Conservation (phyloP, 202 grass and related monocot species). For the Digitaria exilis region DNA sequence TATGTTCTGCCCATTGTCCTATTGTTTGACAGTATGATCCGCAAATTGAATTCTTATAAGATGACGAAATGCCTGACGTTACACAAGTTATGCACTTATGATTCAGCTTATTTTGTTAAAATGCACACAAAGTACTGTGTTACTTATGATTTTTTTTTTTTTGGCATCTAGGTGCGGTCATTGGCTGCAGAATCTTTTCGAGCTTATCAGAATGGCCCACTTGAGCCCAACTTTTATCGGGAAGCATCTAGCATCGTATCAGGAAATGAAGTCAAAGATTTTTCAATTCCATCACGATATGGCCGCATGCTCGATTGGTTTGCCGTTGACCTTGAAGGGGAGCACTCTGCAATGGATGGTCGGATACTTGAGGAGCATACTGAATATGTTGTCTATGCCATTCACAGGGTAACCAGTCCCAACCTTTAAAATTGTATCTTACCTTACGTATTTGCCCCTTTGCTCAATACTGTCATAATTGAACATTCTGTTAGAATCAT, state of each 20-base stretch:
- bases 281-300: constrained; percentile 67
- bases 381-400: constrained; percentile 92
- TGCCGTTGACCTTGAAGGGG: constrained; percentile 94
- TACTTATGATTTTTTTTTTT: constrained; percentile 16
- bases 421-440: constrained; percentile 34
- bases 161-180: constrained; percentile 73
- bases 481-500: constrained; percentile 10
- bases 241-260: constrained; percentile 56
- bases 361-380: constrained; percentile 93
- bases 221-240: constrained; percentile 74
- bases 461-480: neutral
- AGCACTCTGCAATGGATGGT: constrained; percentile 98
- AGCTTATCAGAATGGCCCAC: constrained; percentile 91
- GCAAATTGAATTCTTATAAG: constrained; percentile 7
- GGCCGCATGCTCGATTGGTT: constrained; percentile 80
- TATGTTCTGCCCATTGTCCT: neutral
- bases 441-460: neutral
- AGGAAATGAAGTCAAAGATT: constrained; percentile 49
- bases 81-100: constrained; percentile 5
- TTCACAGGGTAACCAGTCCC: constrained; percentile 74
- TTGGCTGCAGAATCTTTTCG: constrained; percentile 86
- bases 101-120: constrained; percentile 33
- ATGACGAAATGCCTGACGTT: neutral
- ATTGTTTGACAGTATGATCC: neutral
- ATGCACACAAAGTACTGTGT: neutral